Evolutionary conservation across 2,329 filamentous ascomycete species (phyloP).

Genomic region (Pseudogymnoascus verrucosus): DNA sequence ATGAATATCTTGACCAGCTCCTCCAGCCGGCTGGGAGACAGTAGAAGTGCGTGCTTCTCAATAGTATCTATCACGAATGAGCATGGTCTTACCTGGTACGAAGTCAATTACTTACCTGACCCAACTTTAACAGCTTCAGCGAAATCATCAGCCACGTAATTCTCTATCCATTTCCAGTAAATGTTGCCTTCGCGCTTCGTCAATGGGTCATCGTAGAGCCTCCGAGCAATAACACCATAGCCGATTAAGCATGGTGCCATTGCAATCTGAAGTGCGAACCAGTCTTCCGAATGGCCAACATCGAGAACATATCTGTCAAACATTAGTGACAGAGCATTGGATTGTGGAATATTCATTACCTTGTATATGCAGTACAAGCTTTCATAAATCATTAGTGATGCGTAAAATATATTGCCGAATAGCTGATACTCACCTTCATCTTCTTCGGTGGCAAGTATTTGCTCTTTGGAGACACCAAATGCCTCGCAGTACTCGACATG

Average conservation of each 20-base stretch:
- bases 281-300: slow-evolving; percentile 79
- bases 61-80: slow-evolving; percentile 49
- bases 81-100: not conserved
- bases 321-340: not conserved
- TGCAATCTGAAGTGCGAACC: slow-evolving; percentile 76
- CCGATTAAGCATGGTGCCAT: slow-evolving; percentile 85
- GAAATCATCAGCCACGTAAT: slow-evolving; percentile 79
- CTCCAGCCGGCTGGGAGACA: slow-evolving; percentile 69
- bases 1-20: slow-evolving; percentile 79
- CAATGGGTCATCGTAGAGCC: slow-evolving; percentile 56
- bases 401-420: not conserved
- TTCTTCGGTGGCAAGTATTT: slow-evolving; percentile 69
- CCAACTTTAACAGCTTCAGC: slow-evolving; percentile 61
- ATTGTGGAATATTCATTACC: slow-evolving; percentile 17
- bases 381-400: slow-evolving; percentile 12
- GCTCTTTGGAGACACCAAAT: slow-evolving; percentile 66
- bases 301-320: slow-evolving; percentile 68
- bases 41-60: slow-evolving; percentile 64
- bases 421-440: slow-evolving; percentile 49
- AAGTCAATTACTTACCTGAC: slow-evolving; percentile 45
- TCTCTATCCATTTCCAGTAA: slow-evolving; percentile 89
- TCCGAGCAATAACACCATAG: slow-evolving; percentile 70
- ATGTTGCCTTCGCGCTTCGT: slow-evolving; percentile 57
- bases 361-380: slow-evolving; percentile 74
- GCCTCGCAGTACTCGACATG: slow-evolving; percentile 75